A percentile compares a stretch with the other conserved stretches of the same genome.
Evolutionary conservation across 1,284 basidiomycete species (phyloP).

Genomic region (Meira nashicola): DNA sequence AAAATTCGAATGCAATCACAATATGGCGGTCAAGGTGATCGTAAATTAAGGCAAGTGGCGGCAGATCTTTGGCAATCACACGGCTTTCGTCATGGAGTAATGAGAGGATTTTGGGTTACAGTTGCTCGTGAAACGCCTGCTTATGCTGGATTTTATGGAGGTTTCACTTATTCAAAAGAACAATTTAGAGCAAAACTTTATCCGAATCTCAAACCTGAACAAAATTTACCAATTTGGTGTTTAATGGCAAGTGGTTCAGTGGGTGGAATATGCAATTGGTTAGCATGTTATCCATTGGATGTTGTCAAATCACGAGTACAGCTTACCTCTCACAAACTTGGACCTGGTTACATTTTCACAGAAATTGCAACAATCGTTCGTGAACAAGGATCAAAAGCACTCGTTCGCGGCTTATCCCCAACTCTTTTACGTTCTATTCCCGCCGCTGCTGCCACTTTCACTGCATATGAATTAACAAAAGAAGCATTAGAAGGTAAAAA

Average conservation of each 20-base stretch:
- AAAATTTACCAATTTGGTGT: conserved; percentile 75
- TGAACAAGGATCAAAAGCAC: conserved; percentile 21
- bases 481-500: conserved; percentile 15
- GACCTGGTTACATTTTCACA: conserved; percentile 22
- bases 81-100: conserved; percentile 79
- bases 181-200: conserved; percentile 60
- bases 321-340: conserved; percentile 19
- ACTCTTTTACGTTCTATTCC: conserved; percentile 38
- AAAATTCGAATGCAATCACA: conserved; percentile 97
- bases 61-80: conserved; percentile 73
- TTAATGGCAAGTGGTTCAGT: conserved; percentile 77
- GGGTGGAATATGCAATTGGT: conserved; percentile 90
- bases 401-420: conserved; percentile 30
- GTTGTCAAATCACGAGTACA: conserved; percentile 35
- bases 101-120: conserved; percentile 96
- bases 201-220: conserved; percentile 19
- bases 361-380: conserved; percentile 19
- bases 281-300: conserved; percentile 76
- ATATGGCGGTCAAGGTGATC: conserved; percentile 59
- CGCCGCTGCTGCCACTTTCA: conserved; percentile 38
- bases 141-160: conserved; percentile 77
- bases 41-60: conserved; percentile 69
- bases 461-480: conserved; percentile 38
- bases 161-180: conserved; percentile 83
- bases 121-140: conserved; percentile 87